Percentiles rank a stretch among this genome's conserved stretches.
Conservation (phyloP, 257 asterid genomes). For the Ophiorrhiza pumila region DNA sequence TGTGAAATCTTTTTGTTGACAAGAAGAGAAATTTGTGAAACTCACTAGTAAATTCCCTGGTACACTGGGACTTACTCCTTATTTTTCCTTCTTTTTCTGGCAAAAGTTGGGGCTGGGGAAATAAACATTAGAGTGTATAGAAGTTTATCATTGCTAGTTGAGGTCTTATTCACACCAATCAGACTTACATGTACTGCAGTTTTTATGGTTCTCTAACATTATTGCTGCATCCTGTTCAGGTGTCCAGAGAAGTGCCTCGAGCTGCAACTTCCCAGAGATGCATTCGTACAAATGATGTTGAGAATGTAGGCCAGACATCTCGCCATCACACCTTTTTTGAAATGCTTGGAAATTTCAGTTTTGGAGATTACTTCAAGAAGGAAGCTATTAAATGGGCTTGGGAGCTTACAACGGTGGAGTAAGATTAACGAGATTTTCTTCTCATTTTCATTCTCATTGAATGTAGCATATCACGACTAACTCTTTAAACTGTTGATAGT, state of each 20-base stretch:
- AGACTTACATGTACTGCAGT: slow-evolving; percentile 3
- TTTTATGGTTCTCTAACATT: slow-evolving; percentile 18
- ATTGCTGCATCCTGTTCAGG: slow-evolving; percentile 40
- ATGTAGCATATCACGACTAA: neutral
- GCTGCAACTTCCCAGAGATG: slow-evolving; percentile 96
- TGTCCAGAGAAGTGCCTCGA: slow-evolving; percentile 82
- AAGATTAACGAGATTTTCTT: slow-evolving; percentile 23
- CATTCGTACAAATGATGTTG: slow-evolving; percentile 85
- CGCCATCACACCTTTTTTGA: slow-evolving; percentile 98
- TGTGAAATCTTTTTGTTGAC: slow-evolving; percentile 2
- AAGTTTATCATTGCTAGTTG: neutral
- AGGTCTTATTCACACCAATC: neutral
- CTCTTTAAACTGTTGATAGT: neutral
- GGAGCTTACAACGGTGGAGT: slow-evolving; percentile 89
- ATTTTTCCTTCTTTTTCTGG: neutral
- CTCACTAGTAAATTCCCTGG: neutral
- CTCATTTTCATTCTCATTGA: neutral
- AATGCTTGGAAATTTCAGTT: slow-evolving; percentile 98
- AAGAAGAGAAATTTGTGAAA: neutral
- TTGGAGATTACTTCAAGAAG: slow-evolving; percentile 92
- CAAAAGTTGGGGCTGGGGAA: neutral
- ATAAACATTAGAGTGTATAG: neutral
- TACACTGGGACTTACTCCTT: neutral
- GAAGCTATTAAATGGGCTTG: slow-evolving; percentile 98
- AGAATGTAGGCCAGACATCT: slow-evolving; percentile 89